Evolutionary conservation across 2,329 filamentous ascomycete species (phyloP), one percentile per base, ranked within the genome.

Genomic region (Monosporascus sp.): DNA sequence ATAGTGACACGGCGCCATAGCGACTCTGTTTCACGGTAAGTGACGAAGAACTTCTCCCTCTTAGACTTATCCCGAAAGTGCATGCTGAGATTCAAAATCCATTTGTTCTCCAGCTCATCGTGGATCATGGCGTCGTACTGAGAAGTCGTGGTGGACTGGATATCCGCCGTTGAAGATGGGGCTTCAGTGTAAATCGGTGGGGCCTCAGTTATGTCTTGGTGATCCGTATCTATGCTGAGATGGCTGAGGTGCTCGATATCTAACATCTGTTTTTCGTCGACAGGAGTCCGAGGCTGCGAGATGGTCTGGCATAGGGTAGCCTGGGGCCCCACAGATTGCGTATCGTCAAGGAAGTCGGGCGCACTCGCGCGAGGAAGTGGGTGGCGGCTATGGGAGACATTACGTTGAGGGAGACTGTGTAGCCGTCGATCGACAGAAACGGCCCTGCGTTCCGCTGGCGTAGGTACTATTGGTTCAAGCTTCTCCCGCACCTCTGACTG

Each of bases 41-140:
- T 97, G 57, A 99, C 86, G 69, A 97, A 99, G 75, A 97, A 97
- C 70, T 99, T 99, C 70, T 99, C 94, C 44, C 93, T 83, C 62
- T 89, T 89, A 14, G 92, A 95, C 63, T 88, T 86, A 72, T 99
- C 94, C 54, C 92, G 84, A 70, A 97, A 99, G 70, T 96, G 91
- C 94, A 99, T 97, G 71, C 91, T 97, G 55, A 97, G 80, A 66
- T 99, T 99, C 61, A 99, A 77, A 55, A 99, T 97, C 94, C 94
- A 99, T 64, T 82, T 86, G 55, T 79, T 82, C 65, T 97, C 91
- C 51, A 97, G 79, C 70, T 97, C 93, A 57, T 89, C 83, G 58
- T 88, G 83, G 59, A 96, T 80, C 62, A 83, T 76, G 50, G 77
- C 74, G 50, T 88, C 82, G 62, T 88, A 81, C 54, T 79, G 72